Evolutionary conservation across 164 flowering plant species (phyloP).

Genomic region (Tetracentron sinense): DNA sequence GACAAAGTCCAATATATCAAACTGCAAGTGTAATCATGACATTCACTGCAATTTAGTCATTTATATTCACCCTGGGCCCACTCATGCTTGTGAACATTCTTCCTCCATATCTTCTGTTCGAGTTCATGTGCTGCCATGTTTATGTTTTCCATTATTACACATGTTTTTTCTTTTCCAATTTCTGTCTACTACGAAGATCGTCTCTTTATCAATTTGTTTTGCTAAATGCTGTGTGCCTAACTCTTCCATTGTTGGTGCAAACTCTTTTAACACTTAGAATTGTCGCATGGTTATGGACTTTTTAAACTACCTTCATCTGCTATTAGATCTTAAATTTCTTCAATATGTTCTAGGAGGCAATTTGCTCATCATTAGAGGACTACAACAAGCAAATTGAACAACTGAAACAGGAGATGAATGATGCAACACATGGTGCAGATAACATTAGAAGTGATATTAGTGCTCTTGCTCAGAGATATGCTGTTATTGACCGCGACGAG

Average conservation of each 20-base stretch:
- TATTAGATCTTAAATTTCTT: neutral
- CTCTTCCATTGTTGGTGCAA: neutral
- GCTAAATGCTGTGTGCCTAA: neutral
- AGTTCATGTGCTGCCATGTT: neutral
- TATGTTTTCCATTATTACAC: neutral
- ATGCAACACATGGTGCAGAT: constrained; percentile 99
- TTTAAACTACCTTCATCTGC: neutral
- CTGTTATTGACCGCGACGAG: constrained; percentile 86
- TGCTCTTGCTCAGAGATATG: constrained; percentile 96
- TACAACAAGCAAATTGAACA: constrained; percentile 97
- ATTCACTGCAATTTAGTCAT: too few relatives aligned
- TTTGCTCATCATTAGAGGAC: constrained; percentile 98
- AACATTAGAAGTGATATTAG: constrained; percentile 93
- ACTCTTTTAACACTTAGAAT: neutral
- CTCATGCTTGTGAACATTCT: too few relatives aligned
- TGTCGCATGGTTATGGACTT: neutral
- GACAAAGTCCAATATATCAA: too few relatives aligned
- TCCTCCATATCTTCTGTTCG: too few relatives aligned
- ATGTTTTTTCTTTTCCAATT: neutral
- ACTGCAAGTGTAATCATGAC: too few relatives aligned
- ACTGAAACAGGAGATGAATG: constrained; percentile 95
- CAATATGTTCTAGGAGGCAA: constrained; percentile 76
- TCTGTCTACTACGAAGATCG: neutral
- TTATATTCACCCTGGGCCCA: too few relatives aligned
- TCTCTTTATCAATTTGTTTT: neutral